phyloP scores from a whole-genome alignment of 371 early-diverging fungal genomes.

The Choanephora cucurbitarum region DNA sequence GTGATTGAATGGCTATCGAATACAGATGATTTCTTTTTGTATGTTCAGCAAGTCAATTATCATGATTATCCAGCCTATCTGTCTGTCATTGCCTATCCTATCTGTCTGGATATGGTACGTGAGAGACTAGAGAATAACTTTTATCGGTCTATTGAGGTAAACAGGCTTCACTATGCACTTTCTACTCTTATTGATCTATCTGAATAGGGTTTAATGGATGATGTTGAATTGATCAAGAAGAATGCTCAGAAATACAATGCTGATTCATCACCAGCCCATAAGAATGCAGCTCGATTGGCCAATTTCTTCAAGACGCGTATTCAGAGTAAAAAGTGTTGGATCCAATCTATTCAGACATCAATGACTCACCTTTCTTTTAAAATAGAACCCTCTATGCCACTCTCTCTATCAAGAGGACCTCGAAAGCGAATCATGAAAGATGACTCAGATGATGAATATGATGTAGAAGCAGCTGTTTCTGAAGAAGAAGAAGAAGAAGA shows the following conservation, averaged over 20 bases:
- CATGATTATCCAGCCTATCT: conserved; percentile 67
- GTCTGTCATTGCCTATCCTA: conserved; percentile 68
- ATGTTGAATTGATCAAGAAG: conserved; percentile 64
- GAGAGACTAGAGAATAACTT: conserved; percentile 59
- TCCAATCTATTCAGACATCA: not conserved
- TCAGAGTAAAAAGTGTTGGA: conserved; percentile 36
- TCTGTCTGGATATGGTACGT: conserved; percentile 62
- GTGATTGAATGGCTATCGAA: conserved; percentile 38
- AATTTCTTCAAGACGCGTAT: conserved; percentile 57
- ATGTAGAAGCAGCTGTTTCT: conserved; percentile 33
- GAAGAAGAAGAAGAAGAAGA: conserved; percentile 35
- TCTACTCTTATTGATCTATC: not conserved
- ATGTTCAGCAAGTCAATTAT: conserved; percentile 69
- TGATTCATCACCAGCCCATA: conserved; percentile 57
- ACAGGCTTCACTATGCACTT: too few relatives aligned
- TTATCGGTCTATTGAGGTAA: conserved; percentile 57
- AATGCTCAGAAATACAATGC: conserved; percentile 73
- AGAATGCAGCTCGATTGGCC: conserved; percentile 61
- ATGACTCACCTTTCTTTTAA: not conserved
- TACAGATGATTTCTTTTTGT: conserved; percentile 57
- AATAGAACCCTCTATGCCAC: conserved; percentile 50
- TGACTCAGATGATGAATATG: conserved; percentile 53
- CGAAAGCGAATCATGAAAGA: conserved; percentile 26
- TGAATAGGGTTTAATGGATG: conserved; percentile 59
- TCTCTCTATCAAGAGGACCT: conserved; percentile 31